Evolutionary conservation across 2,329 filamentous ascomycete genomes (phyloP).

Genomic region (Hypocrella siamensis): DNA sequence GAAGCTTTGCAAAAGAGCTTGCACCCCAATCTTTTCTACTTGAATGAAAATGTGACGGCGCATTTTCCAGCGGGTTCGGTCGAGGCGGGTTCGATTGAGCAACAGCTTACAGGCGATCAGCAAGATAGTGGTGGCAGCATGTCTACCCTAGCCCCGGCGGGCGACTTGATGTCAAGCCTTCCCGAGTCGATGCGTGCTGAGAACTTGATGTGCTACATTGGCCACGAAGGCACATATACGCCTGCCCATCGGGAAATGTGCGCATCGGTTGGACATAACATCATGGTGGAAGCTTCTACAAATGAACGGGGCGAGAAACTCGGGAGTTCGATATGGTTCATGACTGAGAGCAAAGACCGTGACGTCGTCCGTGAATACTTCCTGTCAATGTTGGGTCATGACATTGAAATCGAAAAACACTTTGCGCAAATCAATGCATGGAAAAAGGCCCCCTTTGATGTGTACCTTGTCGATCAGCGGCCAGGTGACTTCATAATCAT

Average conservation of each 20-base stretch:
- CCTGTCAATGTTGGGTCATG: constrained; percentile 80
- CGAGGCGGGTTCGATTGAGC: no score
- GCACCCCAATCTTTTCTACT: constrained; percentile 71
- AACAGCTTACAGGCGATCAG: constrained; percentile 13
- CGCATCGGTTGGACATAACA: constrained; percentile 86
- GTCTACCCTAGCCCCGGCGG: constrained; percentile 52
- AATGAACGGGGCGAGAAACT: constrained; percentile 58
- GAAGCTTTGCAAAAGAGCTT: constrained; percentile 64
- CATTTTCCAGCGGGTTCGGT: constrained; percentile 5
- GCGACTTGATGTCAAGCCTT: constrained; percentile 89
- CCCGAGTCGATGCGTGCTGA: constrained; percentile 78
- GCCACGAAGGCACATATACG: constrained; percentile 93
- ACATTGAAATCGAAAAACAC: constrained; percentile 92
- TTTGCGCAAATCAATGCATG: constrained; percentile 92
- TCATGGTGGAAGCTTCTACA: constrained; percentile 87
- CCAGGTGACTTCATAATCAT: constrained; percentile 88
- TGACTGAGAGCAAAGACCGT: constrained; percentile 91
- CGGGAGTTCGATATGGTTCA: constrained; percentile 94
- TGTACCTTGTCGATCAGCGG: constrained; percentile 82
- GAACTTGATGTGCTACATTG: constrained; percentile 97
- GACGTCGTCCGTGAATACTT: constrained; percentile 88
- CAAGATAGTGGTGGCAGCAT: constrained; percentile 25
- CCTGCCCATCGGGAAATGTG: constrained; percentile 97
- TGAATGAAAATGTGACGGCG: constrained; percentile 59
- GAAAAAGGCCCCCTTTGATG: constrained; percentile 86